Conservation (phyloP, 805 yeast genomes). For the Wickerhamomyces tratensis region DNA sequence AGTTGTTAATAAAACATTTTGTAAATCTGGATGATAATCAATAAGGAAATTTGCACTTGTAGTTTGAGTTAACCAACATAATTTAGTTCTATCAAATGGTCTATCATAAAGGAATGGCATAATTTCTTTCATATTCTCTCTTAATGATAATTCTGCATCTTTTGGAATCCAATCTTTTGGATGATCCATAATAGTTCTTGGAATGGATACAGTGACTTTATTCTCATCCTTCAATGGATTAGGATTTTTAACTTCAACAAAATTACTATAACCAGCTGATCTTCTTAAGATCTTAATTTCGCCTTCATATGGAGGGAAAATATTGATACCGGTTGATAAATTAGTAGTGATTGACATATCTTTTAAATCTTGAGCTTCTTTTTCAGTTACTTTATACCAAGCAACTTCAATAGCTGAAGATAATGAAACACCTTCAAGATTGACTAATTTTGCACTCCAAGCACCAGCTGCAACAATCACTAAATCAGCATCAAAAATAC, state of each 20-base stretch:
- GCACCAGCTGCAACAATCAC: constrained; percentile 1
- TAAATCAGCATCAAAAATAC: not conserved
- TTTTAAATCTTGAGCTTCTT: not conserved
- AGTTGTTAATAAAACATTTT: constrained; percentile 16
- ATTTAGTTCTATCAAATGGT: constrained; percentile 17
- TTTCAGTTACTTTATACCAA: not conserved
- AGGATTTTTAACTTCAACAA: not conserved
- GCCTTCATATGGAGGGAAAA: not conserved
- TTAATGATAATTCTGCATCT: constrained; percentile 5
- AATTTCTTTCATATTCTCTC: constrained; percentile 13
- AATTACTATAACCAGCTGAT: not conserved
- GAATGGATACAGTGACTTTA: not conserved
- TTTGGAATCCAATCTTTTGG: not conserved
- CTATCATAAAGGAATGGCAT: not conserved
- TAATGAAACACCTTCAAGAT: not conserved
- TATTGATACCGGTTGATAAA: not conserved
- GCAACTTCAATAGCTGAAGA: not conserved
- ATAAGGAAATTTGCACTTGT: constrained; percentile 16
- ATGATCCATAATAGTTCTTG: not conserved
- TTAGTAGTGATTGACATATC: not conserved
- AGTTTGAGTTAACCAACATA: constrained; percentile 26
- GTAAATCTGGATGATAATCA: constrained; percentile 12
- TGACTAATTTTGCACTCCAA: constrained; percentile 2
- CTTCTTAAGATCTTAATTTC: not conserved
- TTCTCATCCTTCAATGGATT: not conserved